A percentile compares a stretch with the other conserved stretches of the same genome.
Conservation (phyloP, 805 yeast genomes). For the Lachancea sp. region DNA sequence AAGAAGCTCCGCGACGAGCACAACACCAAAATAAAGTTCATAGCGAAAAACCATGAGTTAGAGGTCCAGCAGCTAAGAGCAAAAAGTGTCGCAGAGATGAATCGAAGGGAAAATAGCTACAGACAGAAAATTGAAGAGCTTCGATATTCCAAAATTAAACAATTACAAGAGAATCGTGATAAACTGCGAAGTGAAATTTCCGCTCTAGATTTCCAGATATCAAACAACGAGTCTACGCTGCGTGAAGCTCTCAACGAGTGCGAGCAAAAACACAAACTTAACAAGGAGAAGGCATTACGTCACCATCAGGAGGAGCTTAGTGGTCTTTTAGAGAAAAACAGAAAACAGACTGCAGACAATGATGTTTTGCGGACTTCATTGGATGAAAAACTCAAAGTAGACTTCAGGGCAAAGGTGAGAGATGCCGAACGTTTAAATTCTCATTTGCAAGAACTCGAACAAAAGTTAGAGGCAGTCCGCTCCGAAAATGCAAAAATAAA, state of each 20-base stretch:
- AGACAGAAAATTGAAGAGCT: constrained; percentile 35
- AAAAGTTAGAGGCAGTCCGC: constrained; percentile 21
- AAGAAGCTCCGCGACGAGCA: constrained; percentile 27
- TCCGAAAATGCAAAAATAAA: constrained; percentile 24
- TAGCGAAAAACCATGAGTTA: constrained; percentile 31
- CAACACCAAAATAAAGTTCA: constrained; percentile 19
- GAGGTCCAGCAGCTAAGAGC: constrained; percentile 30
- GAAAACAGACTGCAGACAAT: constrained; percentile 20
- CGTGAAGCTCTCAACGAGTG: constrained; percentile 17
- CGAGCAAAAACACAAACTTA: constrained; percentile 12
- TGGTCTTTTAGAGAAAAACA: constrained; percentile 28
- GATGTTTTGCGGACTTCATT: constrained; percentile 16
- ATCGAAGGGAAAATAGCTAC: constrained; percentile 32
- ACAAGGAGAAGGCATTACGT: constrained; percentile 24
- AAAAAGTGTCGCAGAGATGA: constrained; percentile 35
- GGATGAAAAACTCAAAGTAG: constrained; percentile 11
- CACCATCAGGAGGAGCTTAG: constrained; percentile 26
- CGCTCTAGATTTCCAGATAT: constrained; percentile 23
- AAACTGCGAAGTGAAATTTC: constrained; percentile 27
- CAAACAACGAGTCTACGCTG: constrained; percentile 15
- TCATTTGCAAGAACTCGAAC: constrained; percentile 17
- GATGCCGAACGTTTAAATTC: constrained; percentile 11
- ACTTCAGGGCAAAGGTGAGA: constrained; percentile 10
- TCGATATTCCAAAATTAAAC: constrained; percentile 32
- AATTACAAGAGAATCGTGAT: constrained; percentile 29